These are phyloP conservation scores for Harringtonia aguacate DNA, from an alignment of 2,329 filamentous ascomycete genomes.

Conservation along the genomic window DNA sequence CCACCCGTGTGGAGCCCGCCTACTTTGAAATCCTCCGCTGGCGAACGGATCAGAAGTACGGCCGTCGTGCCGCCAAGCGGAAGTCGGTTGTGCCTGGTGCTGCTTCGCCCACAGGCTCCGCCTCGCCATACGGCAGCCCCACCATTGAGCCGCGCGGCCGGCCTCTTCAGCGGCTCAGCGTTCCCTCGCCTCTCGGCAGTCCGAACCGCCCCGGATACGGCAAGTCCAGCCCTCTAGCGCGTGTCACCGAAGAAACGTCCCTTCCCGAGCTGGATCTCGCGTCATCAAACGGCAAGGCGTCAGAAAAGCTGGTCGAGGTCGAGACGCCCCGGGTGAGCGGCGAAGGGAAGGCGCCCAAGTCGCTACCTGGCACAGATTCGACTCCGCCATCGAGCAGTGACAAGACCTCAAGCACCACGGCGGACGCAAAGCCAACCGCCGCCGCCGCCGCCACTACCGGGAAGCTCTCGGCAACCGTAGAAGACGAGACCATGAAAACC, in stretches of 20 bases:
- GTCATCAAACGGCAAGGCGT: slow-evolving; percentile 27
- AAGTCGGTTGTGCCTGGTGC: slow-evolving; percentile 34
- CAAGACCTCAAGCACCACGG: background rate
- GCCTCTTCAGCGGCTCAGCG: slow-evolving; percentile 58
- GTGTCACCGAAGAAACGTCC: slow-evolving; percentile 59
- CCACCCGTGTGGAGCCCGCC: slow-evolving; percentile 75
- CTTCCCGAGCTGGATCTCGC: slow-evolving; percentile 22
- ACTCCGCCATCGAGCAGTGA: slow-evolving; percentile 2
- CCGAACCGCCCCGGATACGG: slow-evolving; percentile 55
- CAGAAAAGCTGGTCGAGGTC: slow-evolving; percentile 43
- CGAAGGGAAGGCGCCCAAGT: slow-evolving; percentile 20
- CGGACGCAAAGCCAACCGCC: background rate
- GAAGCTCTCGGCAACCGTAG: slow-evolving; percentile 17
- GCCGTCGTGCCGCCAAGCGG: slow-evolving; percentile 49
- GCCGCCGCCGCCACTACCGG: background rate
- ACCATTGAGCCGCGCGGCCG: slow-evolving; percentile 55
- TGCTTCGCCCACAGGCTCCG: slow-evolving; percentile 35
- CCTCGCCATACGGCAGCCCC: slow-evolving; percentile 56
- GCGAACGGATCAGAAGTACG: slow-evolving; percentile 92
- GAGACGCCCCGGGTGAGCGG: slow-evolving; percentile 40
- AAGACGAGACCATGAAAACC: slow-evolving; percentile 47
- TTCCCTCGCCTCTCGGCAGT: slow-evolving; percentile 51
- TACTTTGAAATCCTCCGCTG: slow-evolving; percentile 94
- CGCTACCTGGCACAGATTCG: too few relatives aligned
- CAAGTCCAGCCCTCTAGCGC: slow-evolving; percentile 61